Base-by-base conservation (phyloP, 176 grass and related monocot species). In the Oryza brachyantha region DNA sequence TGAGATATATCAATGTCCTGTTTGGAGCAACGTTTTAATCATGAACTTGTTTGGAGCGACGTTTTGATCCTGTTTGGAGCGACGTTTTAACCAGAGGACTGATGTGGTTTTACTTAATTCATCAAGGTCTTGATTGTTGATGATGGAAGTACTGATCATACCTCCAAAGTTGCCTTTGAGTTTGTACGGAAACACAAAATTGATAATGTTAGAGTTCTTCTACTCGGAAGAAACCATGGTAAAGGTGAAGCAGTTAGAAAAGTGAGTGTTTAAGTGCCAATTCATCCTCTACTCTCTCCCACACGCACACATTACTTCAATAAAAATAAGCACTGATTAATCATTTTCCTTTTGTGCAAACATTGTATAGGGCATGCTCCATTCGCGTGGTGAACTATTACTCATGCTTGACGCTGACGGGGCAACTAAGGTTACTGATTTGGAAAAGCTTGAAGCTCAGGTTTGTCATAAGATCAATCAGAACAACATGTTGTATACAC, bases 391-490 rank as follows among this genome's bases (percentile, higher is more conserved):
- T 43, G 81, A 99, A 75, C 43, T 99, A 48, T 77, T 95, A 68
- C 79, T 99, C n/a, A 99, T 99, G 96, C 96, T 99, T 75, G 96
- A 99, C 81, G 92, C 92, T 73, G 96, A 99, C 87, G 92, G 92
- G 42, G 90, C 96, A 79, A 99, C 92, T 72, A 90, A 99, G 69
- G 74, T 99, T 70, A 93, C 90, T 41, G 92, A 95, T 85, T 81
- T 99, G 46, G 96, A 94, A 88, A 99, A 95, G 57, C 96, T 99
- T 66, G 96, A 95, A 83, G 81, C 78, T 75, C 83, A 99, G 90
- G 92, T 99, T 37, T 84, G 61, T 85, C 64, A 32, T 66, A 75
- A 35, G 68, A 58, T 80, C 10, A 80, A 57, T 83, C 9, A 3
- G 70, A 50, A 43, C 28, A 34, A 3, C 64, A 55, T 76, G 17